Evolutionary conservation across 352 stramenopile genomes (phyloP).

Genomic region (Globisporangium irregulare): DNA sequence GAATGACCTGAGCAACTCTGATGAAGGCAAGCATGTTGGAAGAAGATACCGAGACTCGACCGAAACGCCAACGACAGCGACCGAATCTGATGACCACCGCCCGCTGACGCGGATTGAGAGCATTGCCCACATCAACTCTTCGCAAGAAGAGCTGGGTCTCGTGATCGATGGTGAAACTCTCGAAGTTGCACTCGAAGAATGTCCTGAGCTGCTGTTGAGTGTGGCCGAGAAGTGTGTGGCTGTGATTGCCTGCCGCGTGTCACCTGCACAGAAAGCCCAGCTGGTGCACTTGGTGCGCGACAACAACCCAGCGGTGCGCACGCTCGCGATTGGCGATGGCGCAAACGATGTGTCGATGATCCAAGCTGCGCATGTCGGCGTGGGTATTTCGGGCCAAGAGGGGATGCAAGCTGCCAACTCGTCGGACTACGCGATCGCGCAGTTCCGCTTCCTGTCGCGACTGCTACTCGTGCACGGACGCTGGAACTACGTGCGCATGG

Average conservation of each 20-base stretch:
- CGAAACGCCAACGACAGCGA: conserved; percentile 5
- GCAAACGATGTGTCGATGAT: conserved; percentile 98
- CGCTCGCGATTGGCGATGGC: conserved; percentile 92
- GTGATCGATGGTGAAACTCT: conserved; percentile 84
- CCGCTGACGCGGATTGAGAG: conserved; percentile 67
- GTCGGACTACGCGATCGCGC: conserved; percentile 93
- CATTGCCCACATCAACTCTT: conserved; percentile 40
- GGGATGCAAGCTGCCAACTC: conserved; percentile 94
- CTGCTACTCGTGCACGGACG: conserved; percentile 92
- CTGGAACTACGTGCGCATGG: conserved; percentile 93
- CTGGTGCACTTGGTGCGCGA: conserved; percentile 91
- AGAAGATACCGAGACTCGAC: conserved; percentile 11
- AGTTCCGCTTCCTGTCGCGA: conserved; percentile 92
- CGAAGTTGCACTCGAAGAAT: conserved; percentile 72
- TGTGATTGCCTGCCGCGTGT: conserved; percentile 93
- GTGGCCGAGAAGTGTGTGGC: conserved; percentile 83
- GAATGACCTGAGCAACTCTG: conserved; percentile 11
- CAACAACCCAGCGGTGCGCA: conserved; percentile 80
- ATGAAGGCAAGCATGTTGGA: conserved; percentile 2
- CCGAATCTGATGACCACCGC: conserved; percentile 22
- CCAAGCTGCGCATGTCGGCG: conserved; percentile 89
- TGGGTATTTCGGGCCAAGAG: conserved; percentile 93
- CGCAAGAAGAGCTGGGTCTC: conserved; percentile 49
- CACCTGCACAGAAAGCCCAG: conserved; percentile 91
- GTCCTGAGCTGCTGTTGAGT: conserved; percentile 61